Evolutionary conservation across 169 alveolate species (phyloP).

Genomic region (Plasmodium blacklocki): DNA sequence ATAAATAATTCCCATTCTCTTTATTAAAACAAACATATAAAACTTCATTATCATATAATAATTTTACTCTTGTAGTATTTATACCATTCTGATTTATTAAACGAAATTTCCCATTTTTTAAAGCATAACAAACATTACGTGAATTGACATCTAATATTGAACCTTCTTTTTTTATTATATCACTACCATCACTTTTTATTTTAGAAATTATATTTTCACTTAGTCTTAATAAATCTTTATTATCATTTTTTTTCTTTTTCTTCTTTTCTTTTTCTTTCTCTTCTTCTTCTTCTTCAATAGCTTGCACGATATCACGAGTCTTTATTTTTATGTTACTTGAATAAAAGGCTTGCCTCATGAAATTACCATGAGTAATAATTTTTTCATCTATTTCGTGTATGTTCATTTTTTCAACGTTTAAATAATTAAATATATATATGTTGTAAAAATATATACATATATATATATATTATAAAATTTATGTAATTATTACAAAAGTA

Average conservation of each 20-base stretch:
- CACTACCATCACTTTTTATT: slow-evolving; percentile 58
- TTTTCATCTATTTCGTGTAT: slow-evolving; percentile 43
- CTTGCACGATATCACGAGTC: not conserved
- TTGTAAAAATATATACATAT: too few species aligned
- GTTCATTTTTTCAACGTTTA: slow-evolving; percentile 13
- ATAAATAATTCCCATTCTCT: slow-evolving; percentile 59
- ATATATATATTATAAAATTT: too few species aligned
- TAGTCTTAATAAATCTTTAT: slow-evolving; percentile 16
- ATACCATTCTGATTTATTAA: slow-evolving; percentile 73
- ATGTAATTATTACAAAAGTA: too few species aligned
- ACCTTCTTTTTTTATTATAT: slow-evolving; percentile 72
- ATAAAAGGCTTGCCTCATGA: slow-evolving; percentile 27
- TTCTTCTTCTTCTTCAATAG: slow-evolving; percentile 13
- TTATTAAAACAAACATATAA: slow-evolving; percentile 51
- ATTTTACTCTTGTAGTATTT: slow-evolving; percentile 59
- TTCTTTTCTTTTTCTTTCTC: too few species aligned
- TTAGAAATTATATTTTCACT: slow-evolving; percentile 59
- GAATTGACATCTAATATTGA: slow-evolving; percentile 70
- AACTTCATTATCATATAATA: slow-evolving; percentile 68
- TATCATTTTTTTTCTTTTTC: not conserved
- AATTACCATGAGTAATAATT: slow-evolving; percentile 35
- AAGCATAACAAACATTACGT: slow-evolving; percentile 58
- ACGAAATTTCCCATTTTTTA: slow-evolving; percentile 70
- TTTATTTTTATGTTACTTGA: slow-evolving; percentile 38
- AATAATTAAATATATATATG: not conserved